Evolutionary conservation across 148 eudicot genomes (phyloP), one percentile per base, ranked within the genome.

Genomic region (Heliosperma pusillum): DNA sequence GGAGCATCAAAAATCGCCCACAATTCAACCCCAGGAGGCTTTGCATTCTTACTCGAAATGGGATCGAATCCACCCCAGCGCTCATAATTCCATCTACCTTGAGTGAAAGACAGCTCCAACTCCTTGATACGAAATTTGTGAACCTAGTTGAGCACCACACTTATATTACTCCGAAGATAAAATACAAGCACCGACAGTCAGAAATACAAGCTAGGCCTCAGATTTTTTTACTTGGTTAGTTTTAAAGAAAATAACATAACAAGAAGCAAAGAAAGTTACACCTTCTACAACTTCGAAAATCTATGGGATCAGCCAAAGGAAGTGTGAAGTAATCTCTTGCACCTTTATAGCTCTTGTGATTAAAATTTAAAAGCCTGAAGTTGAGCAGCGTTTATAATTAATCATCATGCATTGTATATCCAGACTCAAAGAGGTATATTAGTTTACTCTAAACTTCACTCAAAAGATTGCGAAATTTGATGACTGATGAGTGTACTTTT

Each of bases 11-110:
- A 95, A 53, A 82, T 86, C 77, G 98, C 96, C 98, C 97, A 95
- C 74, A 95, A 65, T 77, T 95, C 98, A 64, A 95, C 98, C 77
- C 98, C 98, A 33, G 96, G 96, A 79, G 97, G 98, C 87, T 92
- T 95, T 66, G 93, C 97, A 82, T 90, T 90, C 65, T 77, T 83
- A 74, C 88, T 95, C 52, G 98, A 86, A 73, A 95, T 86, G 56
- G 98, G 92, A 65, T 95, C 97, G 86, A 86, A 90, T 73, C 98
- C 93, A 80, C 98, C 98, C 98, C 98, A 95, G 15, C 90, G 82
- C 81, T 92, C 92, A 77, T 95, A 95, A 75, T 90, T 92, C 98
- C 98, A 95, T 7, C 98, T 89, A 36, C 98, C 98, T 86, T 95
- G 98, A 9, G 98, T 95, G 83, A 95, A 95, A 69, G 97, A 95